Conservation (phyloP, 176 grass and related monocot species). For the Carex littledalei region DNA sequence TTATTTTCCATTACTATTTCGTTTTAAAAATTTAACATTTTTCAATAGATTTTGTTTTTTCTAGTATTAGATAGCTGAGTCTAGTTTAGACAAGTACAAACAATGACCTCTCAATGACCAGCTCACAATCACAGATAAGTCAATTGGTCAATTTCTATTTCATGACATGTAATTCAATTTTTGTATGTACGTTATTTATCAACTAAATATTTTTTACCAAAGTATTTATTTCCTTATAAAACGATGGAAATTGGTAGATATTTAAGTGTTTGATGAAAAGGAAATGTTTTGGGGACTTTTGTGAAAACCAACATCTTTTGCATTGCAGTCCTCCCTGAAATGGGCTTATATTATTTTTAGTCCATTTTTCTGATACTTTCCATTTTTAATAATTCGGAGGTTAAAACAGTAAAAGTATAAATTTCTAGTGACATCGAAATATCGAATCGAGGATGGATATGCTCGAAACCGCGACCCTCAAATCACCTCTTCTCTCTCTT, state of each 20-base stretch:
- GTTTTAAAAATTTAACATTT: too few relatives aligned
- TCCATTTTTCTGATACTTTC: neutral
- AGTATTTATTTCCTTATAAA: neutral
- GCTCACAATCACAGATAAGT: neutral
- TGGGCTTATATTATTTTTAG: neutral
- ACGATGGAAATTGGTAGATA: neutral
- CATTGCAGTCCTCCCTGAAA: neutral
- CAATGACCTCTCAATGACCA: neutral
- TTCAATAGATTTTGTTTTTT: too few relatives aligned
- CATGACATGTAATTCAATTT: neutral
- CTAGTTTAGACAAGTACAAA: neutral
- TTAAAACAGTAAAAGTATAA: neutral
- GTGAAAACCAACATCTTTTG: neutral
- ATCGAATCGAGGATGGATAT: slow-evolving; percentile 16
- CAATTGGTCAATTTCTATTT: neutral
- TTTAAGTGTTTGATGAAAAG: neutral
- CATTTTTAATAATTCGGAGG: neutral
- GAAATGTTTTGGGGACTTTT: neutral
- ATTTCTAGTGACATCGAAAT: neutral
- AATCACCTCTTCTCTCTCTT: neutral
- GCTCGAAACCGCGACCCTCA: neutral
- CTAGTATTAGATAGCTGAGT: too few relatives aligned
- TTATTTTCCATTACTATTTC: too few relatives aligned
- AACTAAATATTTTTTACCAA: neutral
- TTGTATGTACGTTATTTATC: neutral